Evolutionary conservation across 164 flowering plant genomes (phyloP), one percentile per base, ranked within the genome.

Genomic region (Stephania japonica): DNA sequence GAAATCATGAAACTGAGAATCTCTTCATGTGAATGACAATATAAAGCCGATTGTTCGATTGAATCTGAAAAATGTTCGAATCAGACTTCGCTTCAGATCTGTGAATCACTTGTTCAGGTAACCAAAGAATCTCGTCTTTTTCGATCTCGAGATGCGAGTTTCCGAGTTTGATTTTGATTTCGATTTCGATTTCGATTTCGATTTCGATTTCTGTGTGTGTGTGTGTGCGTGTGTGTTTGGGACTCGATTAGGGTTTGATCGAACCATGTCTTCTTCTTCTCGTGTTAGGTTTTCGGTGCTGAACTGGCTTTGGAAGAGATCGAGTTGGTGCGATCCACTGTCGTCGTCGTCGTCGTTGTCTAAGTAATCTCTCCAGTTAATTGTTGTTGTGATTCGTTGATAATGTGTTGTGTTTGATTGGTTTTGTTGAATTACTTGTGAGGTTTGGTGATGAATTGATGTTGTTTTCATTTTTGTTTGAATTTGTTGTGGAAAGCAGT

Each of bases 81-180:
- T 47, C 53, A 43, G 71, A 43, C 25, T 43, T 69, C 1, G 71
- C 59, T 69, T 69, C 41, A 4, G 71, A 44, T 49, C 71, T 69
- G 19, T 44, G 42, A 50, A 49, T 44, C 71, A 13, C 26, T 8
- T 47, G 16, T 69, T 69, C 61, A 69, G 71, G 71, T 69, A 69
- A 32, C 38, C 38, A 32, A 32, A 32, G 38, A 69, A 25, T n/a
- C 41, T 5, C 49, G 16, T 44, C 49, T 25, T 44, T 11, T 24
- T 47, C 26, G 53, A 21, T 68, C 26, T 9, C 42, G 42, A 8
- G 21, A 11, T 14, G 11, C 70, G 64, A 59, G 14, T 47, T 12
- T 41, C 23, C 3, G 14, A 68, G 6, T 43, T 16, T 14, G 26
- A 44, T 69, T 21, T 44, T 26, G 24, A 24, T 47, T 12, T 41